Evolutionary conservation across 177 flowering plant species (phyloP).

Genomic region (Vitis hybrid): DNA sequence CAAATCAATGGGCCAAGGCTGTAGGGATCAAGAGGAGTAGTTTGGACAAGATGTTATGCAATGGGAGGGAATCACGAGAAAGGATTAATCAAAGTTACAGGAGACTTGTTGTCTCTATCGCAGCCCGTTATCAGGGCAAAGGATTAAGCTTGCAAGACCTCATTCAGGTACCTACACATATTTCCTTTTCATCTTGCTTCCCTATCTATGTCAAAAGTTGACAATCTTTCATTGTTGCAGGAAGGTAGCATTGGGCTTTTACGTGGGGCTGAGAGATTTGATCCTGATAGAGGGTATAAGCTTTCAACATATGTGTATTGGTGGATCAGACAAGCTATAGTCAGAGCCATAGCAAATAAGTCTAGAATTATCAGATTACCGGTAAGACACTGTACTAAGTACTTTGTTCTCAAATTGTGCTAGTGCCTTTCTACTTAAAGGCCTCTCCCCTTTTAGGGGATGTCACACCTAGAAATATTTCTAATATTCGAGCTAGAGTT

Average conservation of each 20-base stretch:
- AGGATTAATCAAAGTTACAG: constrained; percentile 40
- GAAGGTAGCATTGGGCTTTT: constrained; percentile 44
- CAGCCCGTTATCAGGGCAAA: constrained; percentile 51
- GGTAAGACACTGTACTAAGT: constrained; percentile 20
- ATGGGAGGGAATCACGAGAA: constrained; percentile 43
- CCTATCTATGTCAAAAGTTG: background rate
- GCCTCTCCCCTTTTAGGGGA: too few relatives aligned
- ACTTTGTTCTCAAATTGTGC: background rate
- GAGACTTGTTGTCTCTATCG: constrained; percentile 61
- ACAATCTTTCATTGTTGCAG: constrained; percentile 8
- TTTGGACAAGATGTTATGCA: constrained; percentile 39
- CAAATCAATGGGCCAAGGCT: constrained; percentile 45
- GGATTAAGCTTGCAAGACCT: constrained; percentile 66
- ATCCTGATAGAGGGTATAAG: constrained; percentile 27
- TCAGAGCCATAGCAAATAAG: constrained; percentile 31
- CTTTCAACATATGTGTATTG: constrained; percentile 38
- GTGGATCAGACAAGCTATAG: constrained; percentile 45
- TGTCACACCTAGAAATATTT: too few relatives aligned
- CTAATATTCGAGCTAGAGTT: too few relatives aligned
- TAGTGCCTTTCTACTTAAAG: background rate
- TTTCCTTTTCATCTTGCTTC: constrained; percentile 1
- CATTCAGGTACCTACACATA: constrained; percentile 45
- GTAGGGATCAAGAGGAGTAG: constrained; percentile 32
- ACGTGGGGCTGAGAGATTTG: constrained; percentile 34
- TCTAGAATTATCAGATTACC: constrained; percentile 36